Percentiles rank a stretch among this genome's conserved stretches.
phyloP scores from a whole-genome alignment of 139 green algal species.

The Closterium sp. region DNA sequence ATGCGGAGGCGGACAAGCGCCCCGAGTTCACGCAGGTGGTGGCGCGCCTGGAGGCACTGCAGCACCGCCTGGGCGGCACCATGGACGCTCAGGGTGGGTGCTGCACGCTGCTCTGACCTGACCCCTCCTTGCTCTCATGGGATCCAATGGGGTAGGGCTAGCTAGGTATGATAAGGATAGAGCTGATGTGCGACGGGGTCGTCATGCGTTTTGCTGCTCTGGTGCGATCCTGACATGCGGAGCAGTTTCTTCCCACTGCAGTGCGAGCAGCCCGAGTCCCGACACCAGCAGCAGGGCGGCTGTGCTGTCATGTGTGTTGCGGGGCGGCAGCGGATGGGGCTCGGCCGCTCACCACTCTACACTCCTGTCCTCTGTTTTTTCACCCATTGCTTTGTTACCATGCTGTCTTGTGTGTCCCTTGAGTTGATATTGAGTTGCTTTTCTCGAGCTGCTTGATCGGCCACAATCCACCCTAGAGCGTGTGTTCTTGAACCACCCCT shows the following conservation, averaged over 20 bases:
- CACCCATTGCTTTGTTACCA: background rate
- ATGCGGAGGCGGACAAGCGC: background rate
- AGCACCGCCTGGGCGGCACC: background rate
- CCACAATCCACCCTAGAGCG: background rate
- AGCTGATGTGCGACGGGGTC: too few relatives aligned
- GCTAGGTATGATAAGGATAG: too few relatives aligned
- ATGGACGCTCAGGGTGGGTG: slow-evolving; percentile 1
- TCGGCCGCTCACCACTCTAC: too few relatives aligned
- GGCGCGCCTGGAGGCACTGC: slow-evolving; percentile 5
- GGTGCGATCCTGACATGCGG: background rate
- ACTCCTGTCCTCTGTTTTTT: background rate
- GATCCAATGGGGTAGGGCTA: background rate
- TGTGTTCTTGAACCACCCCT: background rate
- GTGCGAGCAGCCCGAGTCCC: background rate
- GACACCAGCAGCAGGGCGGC: too few relatives aligned
- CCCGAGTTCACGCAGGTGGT: slow-evolving; percentile 34
- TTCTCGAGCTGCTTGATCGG: background rate
- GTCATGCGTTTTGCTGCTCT: background rate
- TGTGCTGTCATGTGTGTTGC: too few relatives aligned
- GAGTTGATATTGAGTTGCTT: background rate
- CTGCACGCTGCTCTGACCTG: background rate
- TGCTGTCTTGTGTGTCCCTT: background rate
- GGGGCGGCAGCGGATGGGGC: too few relatives aligned
- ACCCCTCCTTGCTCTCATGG: too few relatives aligned
- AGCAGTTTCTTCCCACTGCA: background rate